Evolutionary conservation across 2,329 filamentous ascomycete species (phyloP), one percentile per base, ranked within the genome.

Genomic region (Aspergillus sojae): DNA sequence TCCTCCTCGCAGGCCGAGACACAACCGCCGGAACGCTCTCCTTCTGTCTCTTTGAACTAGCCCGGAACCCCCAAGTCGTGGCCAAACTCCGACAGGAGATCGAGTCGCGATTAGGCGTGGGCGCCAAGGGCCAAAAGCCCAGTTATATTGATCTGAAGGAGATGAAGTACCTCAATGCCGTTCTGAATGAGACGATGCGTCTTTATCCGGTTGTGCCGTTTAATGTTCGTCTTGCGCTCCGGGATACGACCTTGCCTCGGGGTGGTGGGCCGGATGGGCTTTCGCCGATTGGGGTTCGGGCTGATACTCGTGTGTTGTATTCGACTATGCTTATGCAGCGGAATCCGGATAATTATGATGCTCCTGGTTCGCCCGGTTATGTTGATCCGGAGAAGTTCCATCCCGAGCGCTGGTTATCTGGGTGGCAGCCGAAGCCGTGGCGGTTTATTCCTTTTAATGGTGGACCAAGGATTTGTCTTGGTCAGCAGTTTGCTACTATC

Each of bases 31-130:
- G 85, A 19, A 93, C 91, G 0, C 84, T 97, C 0, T 91, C 89
- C 0, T 97, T 93, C 90, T 84, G 87, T 41, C 83, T 97, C 63
- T 96, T 95, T 77, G 92, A 97, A 77, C 84, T 97, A 2, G 86
- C 89, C 43, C 87, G 88, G 19, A 84, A 92, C 68, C 92, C 93
- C 0, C 80, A 86, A 2, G 84, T 87, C 2, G 86, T 93, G 4
- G 75, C 81, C 58, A 91, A 88, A 74, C 83, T 97, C 58, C 88
- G 93, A 28, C 78, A 81, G 28, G 93, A 97, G 77, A 93, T 97
- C 71, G 76, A 89, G 30, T 75, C 84, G 1, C 82, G 82, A 0
- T 85, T 97, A 5, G 93, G 93, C 1, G 76, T 85, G 7, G 80
- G 86, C 16, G 78, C 83, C 6, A 79, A 83, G 4, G 82, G 82